Evolutionary conservation across 257 asterid species (phyloP).

Genomic region (Ocimum tenuiflorum): DNA sequence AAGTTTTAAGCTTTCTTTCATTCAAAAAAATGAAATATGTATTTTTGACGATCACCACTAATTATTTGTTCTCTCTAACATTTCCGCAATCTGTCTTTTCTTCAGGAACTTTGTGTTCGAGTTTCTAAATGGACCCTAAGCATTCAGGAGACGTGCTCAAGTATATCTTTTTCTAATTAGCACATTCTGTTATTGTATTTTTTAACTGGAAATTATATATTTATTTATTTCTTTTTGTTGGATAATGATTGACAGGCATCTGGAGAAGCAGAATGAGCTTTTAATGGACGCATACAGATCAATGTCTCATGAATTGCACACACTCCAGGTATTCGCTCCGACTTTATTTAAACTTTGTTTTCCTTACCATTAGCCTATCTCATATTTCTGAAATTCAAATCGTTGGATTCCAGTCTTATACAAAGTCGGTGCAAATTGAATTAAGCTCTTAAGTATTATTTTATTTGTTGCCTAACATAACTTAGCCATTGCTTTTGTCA

Average conservation of each 20-base stretch:
- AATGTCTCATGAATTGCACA: slow-evolving; percentile 70
- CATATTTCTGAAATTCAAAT: not conserved
- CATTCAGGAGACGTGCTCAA: slow-evolving; percentile 5
- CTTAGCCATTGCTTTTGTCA: not conserved
- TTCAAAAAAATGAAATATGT: not conserved
- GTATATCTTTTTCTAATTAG: not conserved
- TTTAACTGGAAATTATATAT: not conserved
- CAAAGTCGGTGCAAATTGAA: not conserved
- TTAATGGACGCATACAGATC: slow-evolving; percentile 54
- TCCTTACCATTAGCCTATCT: not conserved
- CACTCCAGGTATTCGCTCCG: slow-evolving; percentile 50
- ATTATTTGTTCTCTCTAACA: not conserved
- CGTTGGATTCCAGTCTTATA: not conserved
- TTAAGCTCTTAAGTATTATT: not conserved
- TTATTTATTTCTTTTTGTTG: not conserved
- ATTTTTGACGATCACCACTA: not conserved
- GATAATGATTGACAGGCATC: slow-evolving; percentile 43
- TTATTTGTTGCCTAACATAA: not conserved
- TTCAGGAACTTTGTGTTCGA: not conserved
- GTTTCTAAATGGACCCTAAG: slow-evolving; percentile 7
- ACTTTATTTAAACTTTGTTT: not conserved
- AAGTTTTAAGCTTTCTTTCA: too few relatives aligned
- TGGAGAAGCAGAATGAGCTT: slow-evolving; percentile 73
- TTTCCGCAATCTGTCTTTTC: not conserved
- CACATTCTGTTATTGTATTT: not conserved